phyloP scores from a whole-genome alignment of 306 rosid species.

The Medicago lupulina region DNA sequence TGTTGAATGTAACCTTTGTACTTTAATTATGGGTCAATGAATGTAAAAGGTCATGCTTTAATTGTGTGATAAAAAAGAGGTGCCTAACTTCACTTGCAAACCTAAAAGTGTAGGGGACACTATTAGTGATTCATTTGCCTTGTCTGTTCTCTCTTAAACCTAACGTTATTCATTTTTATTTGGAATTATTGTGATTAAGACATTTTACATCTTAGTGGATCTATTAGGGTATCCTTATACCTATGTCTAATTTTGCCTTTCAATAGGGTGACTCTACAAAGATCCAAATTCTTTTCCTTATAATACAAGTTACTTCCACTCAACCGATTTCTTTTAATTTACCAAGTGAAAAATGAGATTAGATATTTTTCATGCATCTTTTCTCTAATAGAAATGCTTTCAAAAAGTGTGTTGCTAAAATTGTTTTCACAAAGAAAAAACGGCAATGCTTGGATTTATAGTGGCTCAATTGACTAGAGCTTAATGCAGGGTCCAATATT shows the following conservation, averaged over 20 bases:
- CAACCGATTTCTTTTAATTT: no score
- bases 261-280: no score
- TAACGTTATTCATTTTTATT: neutral
- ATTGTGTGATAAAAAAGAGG: constrained; percentile 13
- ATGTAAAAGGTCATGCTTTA: constrained; percentile 25
- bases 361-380: no score
- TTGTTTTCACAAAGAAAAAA: no score
- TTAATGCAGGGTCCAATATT: no score
- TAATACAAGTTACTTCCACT: no score
- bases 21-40: constrained; percentile 40
- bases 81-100: constrained; percentile 27
- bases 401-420: no score
- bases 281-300: neutral
- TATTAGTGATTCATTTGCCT: constrained; percentile 14
- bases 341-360: no score
- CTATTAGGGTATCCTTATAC: neutral
- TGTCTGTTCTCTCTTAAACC: neutral
- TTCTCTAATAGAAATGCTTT: no score
- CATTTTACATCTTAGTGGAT: neutral
- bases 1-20: constrained; percentile 37
- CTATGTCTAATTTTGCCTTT: neutral
- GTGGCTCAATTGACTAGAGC: no score
- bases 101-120: constrained; percentile 17
- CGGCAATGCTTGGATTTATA: no score
- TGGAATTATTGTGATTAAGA: neutral